phyloP scores from a whole-genome alignment of 2,329 filamentous ascomycete genomes.

The Calonectria crousiana region DNA sequence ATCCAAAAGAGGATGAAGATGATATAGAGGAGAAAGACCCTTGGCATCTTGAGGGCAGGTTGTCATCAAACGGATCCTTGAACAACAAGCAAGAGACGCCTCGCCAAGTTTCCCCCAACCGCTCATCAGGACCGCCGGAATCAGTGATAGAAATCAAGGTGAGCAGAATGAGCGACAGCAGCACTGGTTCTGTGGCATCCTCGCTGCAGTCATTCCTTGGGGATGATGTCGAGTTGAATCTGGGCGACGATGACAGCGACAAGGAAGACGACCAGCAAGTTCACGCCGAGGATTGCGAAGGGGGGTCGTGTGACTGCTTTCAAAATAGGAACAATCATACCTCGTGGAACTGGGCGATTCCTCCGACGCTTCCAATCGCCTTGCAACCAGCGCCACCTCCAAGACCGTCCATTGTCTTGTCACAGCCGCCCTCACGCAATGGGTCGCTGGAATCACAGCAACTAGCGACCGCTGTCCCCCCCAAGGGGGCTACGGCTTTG shows the following conservation, averaged over 20 bases:
- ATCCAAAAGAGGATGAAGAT: not conserved
- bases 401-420: not conserved
- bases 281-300: not conserved
- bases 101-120: not conserved
- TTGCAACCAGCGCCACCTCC: slow-evolving; percentile 13
- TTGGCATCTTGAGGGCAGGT: slow-evolving; percentile 11
- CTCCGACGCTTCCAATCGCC: not conserved
- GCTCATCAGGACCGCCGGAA: not conserved
- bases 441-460: not conserved
- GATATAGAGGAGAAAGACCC: slow-evolving; percentile 20
- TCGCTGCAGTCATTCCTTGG: slow-evolving; percentile 21
- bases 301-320: not conserved
- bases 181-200: not conserved
- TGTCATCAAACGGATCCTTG: not conserved
- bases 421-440: not conserved
- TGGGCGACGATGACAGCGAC: not conserved
- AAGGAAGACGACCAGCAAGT: not conserved
- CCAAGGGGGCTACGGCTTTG: not conserved
- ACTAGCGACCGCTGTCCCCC: not conserved
- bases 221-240: slow-evolving; percentile 7
- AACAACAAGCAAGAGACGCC: not conserved
- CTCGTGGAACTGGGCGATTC: slow-evolving; percentile 27
- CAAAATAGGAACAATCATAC: slow-evolving; percentile 5
- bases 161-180: slow-evolving; percentile 23
- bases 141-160: not conserved